Conservation (phyloP, 345 rosid genomes). For the Arabis alpina region DNA sequence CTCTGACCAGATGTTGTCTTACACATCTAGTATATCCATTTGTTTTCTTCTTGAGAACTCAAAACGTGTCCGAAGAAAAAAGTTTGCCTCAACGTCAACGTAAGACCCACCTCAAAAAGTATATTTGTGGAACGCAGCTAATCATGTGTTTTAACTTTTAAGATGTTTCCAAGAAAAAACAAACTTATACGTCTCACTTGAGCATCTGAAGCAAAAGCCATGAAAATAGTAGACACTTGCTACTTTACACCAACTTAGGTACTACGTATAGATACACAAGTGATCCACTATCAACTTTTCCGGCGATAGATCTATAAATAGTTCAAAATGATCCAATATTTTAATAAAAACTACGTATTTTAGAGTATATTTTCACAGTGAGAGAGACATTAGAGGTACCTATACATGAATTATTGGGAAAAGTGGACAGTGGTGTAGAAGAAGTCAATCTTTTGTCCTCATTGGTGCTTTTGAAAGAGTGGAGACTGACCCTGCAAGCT, state of each 20-base stretch:
- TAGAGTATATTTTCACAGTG: not conserved
- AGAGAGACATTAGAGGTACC: slow-evolving; percentile 5
- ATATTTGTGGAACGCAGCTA: slow-evolving; percentile 37
- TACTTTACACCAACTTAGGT: slow-evolving; percentile 25
- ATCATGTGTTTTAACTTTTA: slow-evolving; percentile 23
- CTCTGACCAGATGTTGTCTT: slow-evolving; percentile 19
- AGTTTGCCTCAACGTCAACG: slow-evolving; percentile 35
- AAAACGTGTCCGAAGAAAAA: slow-evolving; percentile 4
- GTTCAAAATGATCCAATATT: not conserved
- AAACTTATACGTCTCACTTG: slow-evolving; percentile 22
- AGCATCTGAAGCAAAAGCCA: slow-evolving; percentile 30
- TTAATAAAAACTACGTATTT: not conserved
- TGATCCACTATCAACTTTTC: slow-evolving; percentile 17
- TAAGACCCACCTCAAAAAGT: slow-evolving; percentile 32
- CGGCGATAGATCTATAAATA: slow-evolving; percentile 16
- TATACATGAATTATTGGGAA: slow-evolving; percentile 19
- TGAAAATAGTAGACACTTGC: slow-evolving; percentile 15
- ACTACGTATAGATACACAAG: slow-evolving; percentile 23
- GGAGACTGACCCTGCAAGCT: slow-evolving; percentile 30
- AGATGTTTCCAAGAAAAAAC: slow-evolving; percentile 19
- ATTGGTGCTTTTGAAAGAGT: slow-evolving; percentile 36
- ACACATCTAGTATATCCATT: slow-evolving; percentile 25
- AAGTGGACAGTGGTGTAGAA: slow-evolving; percentile 11
- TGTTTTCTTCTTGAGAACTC: not conserved
- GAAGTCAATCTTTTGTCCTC: slow-evolving; percentile 42